phyloP scores from a whole-genome alignment of 176 grass and related monocot species.

The Cenchrus purpureus region DNA sequence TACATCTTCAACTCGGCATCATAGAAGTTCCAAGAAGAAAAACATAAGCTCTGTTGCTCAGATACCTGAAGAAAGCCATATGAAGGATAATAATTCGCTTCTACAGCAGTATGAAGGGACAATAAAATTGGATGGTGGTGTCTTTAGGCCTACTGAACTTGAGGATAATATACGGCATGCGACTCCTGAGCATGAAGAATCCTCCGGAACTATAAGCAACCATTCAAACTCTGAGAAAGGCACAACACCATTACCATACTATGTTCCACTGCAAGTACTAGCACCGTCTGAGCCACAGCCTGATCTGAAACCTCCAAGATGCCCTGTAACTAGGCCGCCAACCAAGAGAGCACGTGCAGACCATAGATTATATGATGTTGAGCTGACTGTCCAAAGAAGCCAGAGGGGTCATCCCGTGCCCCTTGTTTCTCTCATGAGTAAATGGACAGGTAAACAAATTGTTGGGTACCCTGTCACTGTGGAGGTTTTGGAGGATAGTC shows the following conservation, averaged over 20 bases:
- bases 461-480: conserved; percentile 73
- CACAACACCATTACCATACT: conserved; percentile 33
- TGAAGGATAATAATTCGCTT: conserved; percentile 23
- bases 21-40: conserved; percentile 53
- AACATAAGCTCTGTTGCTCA: conserved; percentile 35
- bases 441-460: conserved; percentile 87
- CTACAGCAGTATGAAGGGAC: conserved; percentile 32
- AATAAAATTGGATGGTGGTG: conserved; percentile 39
- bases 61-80: conserved; percentile 29
- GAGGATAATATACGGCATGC: conserved; percentile 25
- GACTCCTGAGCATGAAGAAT: conserved; percentile 44
- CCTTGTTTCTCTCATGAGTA: conserved; percentile 94
- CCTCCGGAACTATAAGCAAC: conserved; percentile 56
- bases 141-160: conserved; percentile 41
- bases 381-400: conserved; percentile 75
- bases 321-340: conserved; percentile 55
- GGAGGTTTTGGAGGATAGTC: conserved; percentile 68
- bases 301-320: conserved; percentile 39
- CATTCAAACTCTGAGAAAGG: conserved; percentile 54
- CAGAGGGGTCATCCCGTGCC: conserved; percentile 72
- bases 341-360: conserved; percentile 58
- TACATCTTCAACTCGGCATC: conserved; percentile 33
- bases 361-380: conserved; percentile 69
- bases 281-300: conserved; percentile 44
- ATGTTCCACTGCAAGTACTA: conserved; percentile 49